Conservation (phyloP, 2,329 filamentous ascomycete genomes). For the Arthrobotrys conoides region DNA sequence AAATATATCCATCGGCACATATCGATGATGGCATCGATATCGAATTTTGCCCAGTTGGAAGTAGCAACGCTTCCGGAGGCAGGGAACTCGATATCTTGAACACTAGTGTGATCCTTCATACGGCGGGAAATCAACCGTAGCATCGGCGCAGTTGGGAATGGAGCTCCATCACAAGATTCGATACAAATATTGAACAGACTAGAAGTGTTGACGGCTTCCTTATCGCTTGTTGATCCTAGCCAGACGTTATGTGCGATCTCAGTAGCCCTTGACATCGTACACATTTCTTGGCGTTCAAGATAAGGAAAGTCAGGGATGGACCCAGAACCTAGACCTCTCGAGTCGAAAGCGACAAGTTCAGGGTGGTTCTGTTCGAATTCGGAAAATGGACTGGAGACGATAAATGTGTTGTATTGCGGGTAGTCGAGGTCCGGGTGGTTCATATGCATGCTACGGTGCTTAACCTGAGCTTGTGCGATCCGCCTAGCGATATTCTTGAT, state of each 20-base stretch:
- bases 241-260: slow-evolving; percentile 92
- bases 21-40: slow-evolving; percentile 86
- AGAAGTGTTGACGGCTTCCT: slow-evolving; percentile 65
- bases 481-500: slow-evolving; percentile 76
- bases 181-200: slow-evolving; percentile 82
- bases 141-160: slow-evolving; percentile 71
- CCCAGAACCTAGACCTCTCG: slow-evolving; percentile 79
- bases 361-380: slow-evolving; percentile 80
- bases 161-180: slow-evolving; percentile 88
- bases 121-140: slow-evolving; percentile 67
- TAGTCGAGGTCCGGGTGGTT: slow-evolving; percentile 72
- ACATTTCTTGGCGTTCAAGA: slow-evolving; percentile 89
- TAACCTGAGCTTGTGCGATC: slow-evolving; percentile 81
- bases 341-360: slow-evolving; percentile 81
- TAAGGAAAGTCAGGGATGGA: slow-evolving; percentile 85
- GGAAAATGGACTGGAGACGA: slow-evolving; percentile 76
- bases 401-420: slow-evolving; percentile 86
- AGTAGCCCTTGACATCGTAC: slow-evolving; percentile 87
- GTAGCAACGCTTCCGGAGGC: slow-evolving; percentile 93
- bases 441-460: slow-evolving; percentile 77
- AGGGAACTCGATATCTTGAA: slow-evolving; percentile 82
- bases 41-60: slow-evolving; percentile 84
- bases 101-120: slow-evolving; percentile 65
- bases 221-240: slow-evolving; percentile 75
- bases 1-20: slow-evolving; percentile 89